Evolutionary conservation across 441 rosid genomes (phyloP).

Genomic region (Arabidopsis hybrid): DNA sequence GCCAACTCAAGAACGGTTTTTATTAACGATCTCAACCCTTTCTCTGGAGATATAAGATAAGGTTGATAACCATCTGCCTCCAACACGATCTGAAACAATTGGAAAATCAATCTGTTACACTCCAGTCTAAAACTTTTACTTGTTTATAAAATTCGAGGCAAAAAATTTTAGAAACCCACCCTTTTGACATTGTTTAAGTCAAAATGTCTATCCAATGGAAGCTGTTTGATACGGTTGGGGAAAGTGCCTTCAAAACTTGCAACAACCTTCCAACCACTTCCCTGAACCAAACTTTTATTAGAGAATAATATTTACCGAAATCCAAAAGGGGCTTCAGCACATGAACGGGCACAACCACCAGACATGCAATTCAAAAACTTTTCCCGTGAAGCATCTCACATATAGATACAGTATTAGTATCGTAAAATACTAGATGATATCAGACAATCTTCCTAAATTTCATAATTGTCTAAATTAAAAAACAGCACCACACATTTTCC

Average conservation of each 20-base stretch:
- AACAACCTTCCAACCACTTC: constrained; percentile 74
- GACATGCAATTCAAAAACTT: constrained; percentile 10
- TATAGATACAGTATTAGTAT: constrained; percentile 1
- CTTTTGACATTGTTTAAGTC: constrained; percentile 70
- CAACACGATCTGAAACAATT: constrained; percentile 62
- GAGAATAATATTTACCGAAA: constrained; percentile 10
- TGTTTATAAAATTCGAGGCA: constrained; percentile 28
- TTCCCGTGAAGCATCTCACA: background rate
- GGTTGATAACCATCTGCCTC: constrained; percentile 92
- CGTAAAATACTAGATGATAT: constrained; percentile 17
- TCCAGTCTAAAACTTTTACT: constrained; percentile 23
- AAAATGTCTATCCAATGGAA: constrained; percentile 71
- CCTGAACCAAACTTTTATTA: constrained; percentile 51
- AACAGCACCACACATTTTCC: constrained; percentile 20
- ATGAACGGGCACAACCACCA: constrained; percentile 31
- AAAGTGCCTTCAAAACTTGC: constrained; percentile 77
- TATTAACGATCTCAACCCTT: constrained; percentile 78
- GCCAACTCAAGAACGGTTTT: constrained; percentile 78
- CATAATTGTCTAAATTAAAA: background rate
- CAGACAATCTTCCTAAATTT: constrained; percentile 1
- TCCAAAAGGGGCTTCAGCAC: constrained; percentile 24
- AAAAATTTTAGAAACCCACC: constrained; percentile 45
- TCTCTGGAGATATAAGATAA: constrained; percentile 86
- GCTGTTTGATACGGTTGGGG: constrained; percentile 66
- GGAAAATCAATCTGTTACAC: constrained; percentile 36